Evolutionary conservation across 1,284 basidiomycete species (phyloP).

Genomic region (Malassezia dermatis): DNA sequence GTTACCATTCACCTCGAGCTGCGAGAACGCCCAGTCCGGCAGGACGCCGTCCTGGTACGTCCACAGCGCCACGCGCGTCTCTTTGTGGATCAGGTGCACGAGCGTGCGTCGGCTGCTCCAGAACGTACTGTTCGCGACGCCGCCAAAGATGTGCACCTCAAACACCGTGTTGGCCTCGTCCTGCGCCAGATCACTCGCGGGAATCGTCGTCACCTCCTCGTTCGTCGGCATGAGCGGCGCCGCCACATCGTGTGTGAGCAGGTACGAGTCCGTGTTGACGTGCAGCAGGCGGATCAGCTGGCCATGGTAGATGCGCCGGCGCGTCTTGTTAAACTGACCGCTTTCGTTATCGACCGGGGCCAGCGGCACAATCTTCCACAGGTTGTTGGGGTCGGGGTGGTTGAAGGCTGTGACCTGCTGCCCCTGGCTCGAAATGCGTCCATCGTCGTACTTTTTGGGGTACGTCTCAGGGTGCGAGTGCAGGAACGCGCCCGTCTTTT

Average conservation of each 20-base stretch:
- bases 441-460: constrained; percentile 89
- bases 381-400: constrained; percentile 82
- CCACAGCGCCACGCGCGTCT: constrained; percentile 87
- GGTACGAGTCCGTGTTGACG: constrained; percentile 66
- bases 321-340: constrained; percentile 55
- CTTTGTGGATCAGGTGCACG: constrained; percentile 59
- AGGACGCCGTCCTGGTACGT: constrained; percentile 66
- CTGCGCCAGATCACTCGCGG: constrained; percentile 60
- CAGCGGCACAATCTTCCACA: constrained; percentile 90
- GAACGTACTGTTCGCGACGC: constrained; percentile 10
- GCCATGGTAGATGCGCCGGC: constrained; percentile 74
- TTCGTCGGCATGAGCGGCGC: constrained; percentile 94
- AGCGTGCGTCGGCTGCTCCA: constrained; percentile 31
- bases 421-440: constrained; percentile 86
- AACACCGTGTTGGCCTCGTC: constrained; percentile 49
- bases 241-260: constrained; percentile 94
- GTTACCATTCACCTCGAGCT: constrained; percentile 96
- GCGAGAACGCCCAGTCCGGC: constrained; percentile 91
- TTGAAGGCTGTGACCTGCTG: constrained; percentile 98
- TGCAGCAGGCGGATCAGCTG: constrained; percentile 84
- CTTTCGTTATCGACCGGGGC: constrained; percentile 58
- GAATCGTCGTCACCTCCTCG: constrained; percentile 68
- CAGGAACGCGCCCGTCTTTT: constrained; percentile 79
- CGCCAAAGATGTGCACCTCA: constrained; percentile 30
- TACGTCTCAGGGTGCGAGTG: constrained; percentile 86